Conservation (phyloP, 129 eudicot genomes). For the Saussurea involucrata region DNA sequence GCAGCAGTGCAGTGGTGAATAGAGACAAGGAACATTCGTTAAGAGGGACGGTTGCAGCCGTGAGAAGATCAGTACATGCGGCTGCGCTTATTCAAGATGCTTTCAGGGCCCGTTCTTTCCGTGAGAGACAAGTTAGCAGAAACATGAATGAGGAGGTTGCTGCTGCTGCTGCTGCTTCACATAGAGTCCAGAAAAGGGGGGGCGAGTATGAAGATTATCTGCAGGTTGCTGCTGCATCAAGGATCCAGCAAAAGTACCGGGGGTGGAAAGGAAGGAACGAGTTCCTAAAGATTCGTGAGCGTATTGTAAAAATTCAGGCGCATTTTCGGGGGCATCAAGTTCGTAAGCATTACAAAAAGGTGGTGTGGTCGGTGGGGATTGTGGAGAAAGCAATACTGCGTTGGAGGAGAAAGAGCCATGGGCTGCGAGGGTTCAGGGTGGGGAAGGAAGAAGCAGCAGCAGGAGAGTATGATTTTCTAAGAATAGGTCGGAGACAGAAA, state of each 20-base stretch:
- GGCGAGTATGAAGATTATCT: slow-evolving; percentile 26
- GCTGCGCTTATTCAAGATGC: slow-evolving; percentile 30
- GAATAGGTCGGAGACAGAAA: slow-evolving; percentile 30
- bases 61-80: slow-evolving; percentile 32
- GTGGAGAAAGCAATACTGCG: slow-evolving; percentile 29
- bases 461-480: slow-evolving; percentile 16
- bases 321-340: slow-evolving; percentile 29
- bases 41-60: slow-evolving; percentile 28
- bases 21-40: slow-evolving; percentile 12
- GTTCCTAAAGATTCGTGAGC: slow-evolving; percentile 22
- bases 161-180: slow-evolving; percentile 13
- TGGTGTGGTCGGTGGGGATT: slow-evolving; percentile 26
- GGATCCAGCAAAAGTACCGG: slow-evolving; percentile 35
- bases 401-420: slow-evolving; percentile 24
- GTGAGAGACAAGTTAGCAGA: slow-evolving; percentile 14
- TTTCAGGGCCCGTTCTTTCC: slow-evolving; percentile 27
- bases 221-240: slow-evolving; percentile 25
- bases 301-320: slow-evolving; percentile 36
- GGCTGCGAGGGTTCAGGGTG: slow-evolving; percentile 24
- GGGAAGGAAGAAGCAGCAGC: background rate
- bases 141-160: slow-evolving; percentile 6
- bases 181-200: slow-evolving; percentile 13
- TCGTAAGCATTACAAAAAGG: slow-evolving; percentile 28
- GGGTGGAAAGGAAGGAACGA: slow-evolving; percentile 36
- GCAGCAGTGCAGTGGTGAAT: background rate